Evolutionary conservation across 371 early-diverging fungal species (phyloP).

Genomic region (Mitosporidium daphniae): DNA sequence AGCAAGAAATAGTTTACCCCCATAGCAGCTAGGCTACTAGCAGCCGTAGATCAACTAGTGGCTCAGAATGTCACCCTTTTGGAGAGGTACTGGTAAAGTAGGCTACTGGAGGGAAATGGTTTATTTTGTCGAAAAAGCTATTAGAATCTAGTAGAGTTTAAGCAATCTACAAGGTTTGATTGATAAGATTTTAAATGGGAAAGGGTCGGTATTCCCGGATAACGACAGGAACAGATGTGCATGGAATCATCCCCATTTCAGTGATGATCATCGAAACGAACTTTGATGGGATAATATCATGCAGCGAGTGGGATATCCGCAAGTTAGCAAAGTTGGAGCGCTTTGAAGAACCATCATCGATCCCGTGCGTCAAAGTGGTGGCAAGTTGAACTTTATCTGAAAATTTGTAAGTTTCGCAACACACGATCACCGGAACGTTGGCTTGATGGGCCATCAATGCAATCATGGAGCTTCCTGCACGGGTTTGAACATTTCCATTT

Average conservation of each 20-base stretch:
- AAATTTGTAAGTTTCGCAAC: slow-evolving; percentile 82
- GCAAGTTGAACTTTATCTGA: slow-evolving; percentile 57
- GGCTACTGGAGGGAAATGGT: no score
- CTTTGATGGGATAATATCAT: slow-evolving; percentile 68
- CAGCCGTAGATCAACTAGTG: no score
- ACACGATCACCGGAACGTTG: slow-evolving; percentile 63
- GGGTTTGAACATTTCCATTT: slow-evolving; percentile 59
- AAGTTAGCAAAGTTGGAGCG: slow-evolving; percentile 9
- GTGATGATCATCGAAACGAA: slow-evolving; percentile 55
- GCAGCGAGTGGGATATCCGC: slow-evolving; percentile 38
- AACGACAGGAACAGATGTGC: slow-evolving; percentile 12
- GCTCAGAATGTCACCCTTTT: no score
- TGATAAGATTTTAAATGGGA: no score
- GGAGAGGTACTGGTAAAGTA: no score
- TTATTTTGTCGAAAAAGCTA: no score
- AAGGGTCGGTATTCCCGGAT: slow-evolving; percentile 2
- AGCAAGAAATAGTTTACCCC: no score
- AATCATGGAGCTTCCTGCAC: slow-evolving; percentile 59
- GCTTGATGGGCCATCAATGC: slow-evolving; percentile 48
- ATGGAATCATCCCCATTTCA: slow-evolving; percentile 70
- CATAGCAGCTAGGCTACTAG: no score
- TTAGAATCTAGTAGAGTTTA: no score
- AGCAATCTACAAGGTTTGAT: no score
- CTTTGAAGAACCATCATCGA: slow-evolving; percentile 13
- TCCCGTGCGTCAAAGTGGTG: slow-evolving; percentile 68